phyloP scores from a whole-genome alignment of 2,329 filamentous ascomycete genomes.

The Boeremia lycopersici region DNA sequence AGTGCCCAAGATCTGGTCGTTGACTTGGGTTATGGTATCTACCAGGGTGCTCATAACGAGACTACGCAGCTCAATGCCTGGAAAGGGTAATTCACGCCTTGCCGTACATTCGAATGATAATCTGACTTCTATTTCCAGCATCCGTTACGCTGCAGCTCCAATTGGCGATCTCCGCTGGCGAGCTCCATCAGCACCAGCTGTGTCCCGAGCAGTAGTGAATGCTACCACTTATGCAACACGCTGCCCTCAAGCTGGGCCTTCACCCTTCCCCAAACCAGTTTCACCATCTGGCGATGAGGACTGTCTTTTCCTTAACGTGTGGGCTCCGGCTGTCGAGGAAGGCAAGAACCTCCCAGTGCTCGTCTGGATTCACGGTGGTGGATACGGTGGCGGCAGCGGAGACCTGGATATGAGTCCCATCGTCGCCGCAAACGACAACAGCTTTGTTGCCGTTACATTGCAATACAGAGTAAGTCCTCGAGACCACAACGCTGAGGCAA shows the following conservation, averaged over 20 bases:
- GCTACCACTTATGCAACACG: conserved; percentile 19
- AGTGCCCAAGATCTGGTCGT: conserved; percentile 3
- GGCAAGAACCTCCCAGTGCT: conserved; percentile 42
- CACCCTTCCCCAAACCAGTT: neutral
- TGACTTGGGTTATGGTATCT: conserved; percentile 30
- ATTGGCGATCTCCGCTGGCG: conserved; percentile 23
- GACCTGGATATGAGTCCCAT: conserved; percentile 47
- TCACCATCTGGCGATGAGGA: conserved; percentile 35
- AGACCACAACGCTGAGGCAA: neutral
- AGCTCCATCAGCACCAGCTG: conserved; percentile 21
- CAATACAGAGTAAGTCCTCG: conserved; percentile 53
- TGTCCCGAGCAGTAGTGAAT: conserved; percentile 6
- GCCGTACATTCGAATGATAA: no score
- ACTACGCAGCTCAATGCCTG: conserved; percentile 28
- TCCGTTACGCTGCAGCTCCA: conserved; percentile 30
- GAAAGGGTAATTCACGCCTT: conserved; percentile 25
- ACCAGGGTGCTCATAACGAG: conserved; percentile 23
- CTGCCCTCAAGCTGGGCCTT: conserved; percentile 24
- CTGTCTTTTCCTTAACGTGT: conserved; percentile 48
- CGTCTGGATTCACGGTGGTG: conserved; percentile 39
- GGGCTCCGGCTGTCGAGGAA: conserved; percentile 31
- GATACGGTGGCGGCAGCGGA: conserved; percentile 49
- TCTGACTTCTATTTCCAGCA: conserved; percentile 15
- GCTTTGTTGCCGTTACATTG: conserved; percentile 56
- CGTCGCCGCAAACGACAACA: conserved; percentile 56